Percentiles rank a stretch among this genome's conserved stretches.
Conservation (phyloP, 768 basidiomycete species). For the Lyophyllum semitale region DNA sequence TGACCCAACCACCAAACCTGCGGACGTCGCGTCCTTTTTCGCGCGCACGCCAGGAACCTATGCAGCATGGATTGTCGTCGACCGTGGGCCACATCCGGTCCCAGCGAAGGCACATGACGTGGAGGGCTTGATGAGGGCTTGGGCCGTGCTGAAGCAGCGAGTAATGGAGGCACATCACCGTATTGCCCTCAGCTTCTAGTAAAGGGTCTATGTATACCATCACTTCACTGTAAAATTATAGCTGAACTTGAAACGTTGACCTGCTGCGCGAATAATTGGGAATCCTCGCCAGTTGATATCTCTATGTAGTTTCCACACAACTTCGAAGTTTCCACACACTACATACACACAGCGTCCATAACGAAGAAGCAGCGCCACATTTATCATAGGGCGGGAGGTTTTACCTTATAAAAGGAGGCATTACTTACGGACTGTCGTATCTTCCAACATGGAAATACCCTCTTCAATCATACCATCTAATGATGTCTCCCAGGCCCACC, state of each 20-base stretch:
- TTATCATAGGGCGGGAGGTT: too few relatives aligned
- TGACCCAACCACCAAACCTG: constrained; percentile 25
- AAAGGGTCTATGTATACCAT: too few relatives aligned
- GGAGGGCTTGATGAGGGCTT: constrained; percentile 6
- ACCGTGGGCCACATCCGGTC: constrained; percentile 21
- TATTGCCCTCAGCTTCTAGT: too few relatives aligned
- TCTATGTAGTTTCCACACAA: too few relatives aligned
- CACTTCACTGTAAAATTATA: too few relatives aligned
- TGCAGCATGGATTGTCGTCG: constrained; percentile 36
- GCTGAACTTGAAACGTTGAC: too few relatives aligned
- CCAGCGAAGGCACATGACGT: constrained; percentile 6
- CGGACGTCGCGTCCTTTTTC: constrained; percentile 27
- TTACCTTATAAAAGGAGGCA: neutral
- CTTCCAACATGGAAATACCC: constrained; percentile 13
- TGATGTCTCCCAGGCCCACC: constrained; percentile 42
- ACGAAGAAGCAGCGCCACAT: too few relatives aligned
- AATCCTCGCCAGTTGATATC: too few relatives aligned
- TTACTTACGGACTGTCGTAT: neutral
- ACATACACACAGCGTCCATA: too few relatives aligned
- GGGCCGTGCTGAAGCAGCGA: constrained; percentile 10
- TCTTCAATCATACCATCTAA: constrained; percentile 27
- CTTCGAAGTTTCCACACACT: too few relatives aligned
- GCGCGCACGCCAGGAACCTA: constrained; percentile 29
- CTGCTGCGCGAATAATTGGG: too few relatives aligned
- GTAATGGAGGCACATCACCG: neutral